Evolutionary conservation across 1,284 basidiomycete genomes (phyloP).

Genomic region (Malassezia globosa): DNA sequence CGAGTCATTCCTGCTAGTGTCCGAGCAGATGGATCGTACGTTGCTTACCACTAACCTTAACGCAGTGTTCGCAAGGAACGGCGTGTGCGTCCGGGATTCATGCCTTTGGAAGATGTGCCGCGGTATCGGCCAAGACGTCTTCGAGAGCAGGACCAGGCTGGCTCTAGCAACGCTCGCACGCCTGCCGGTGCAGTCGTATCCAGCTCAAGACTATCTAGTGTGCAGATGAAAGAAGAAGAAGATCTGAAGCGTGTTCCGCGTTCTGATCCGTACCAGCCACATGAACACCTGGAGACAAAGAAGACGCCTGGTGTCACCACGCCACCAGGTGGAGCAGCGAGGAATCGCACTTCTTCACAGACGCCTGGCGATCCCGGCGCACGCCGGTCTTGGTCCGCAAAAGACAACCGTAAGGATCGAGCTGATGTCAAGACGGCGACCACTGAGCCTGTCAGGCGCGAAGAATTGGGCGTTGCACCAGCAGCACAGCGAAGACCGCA

Average conservation of each 20-base stretch:
- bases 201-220: background rate
- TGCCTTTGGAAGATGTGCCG: slow-evolving; percentile 10
- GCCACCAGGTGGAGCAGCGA: too few species aligned
- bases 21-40: slow-evolving; percentile 18
- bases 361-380: too few species aligned
- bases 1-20: slow-evolving; percentile 10
- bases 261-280: background rate
- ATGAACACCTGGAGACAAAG: too few species aligned
- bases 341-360: too few species aligned
- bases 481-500: too few species aligned
- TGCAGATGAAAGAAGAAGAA: too few species aligned
- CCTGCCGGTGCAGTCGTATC: background rate
- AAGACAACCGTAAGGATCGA: too few species aligned
- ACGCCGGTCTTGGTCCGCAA: too few species aligned
- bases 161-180: background rate
- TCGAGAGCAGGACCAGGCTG: background rate
- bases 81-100: slow-evolving; percentile 11
- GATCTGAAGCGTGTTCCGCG: background rate
- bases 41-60: slow-evolving; percentile 1
- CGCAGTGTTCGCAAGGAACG: slow-evolving; percentile 14
- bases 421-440: too few species aligned
- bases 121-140: slow-evolving; percentile 10
- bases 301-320: too few species aligned
- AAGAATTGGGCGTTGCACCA: too few species aligned
- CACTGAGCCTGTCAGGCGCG: too few species aligned